Conservation (phyloP, 2,329 filamentous ascomycete genomes). For the Trichophyton mentagrophytes region DNA sequence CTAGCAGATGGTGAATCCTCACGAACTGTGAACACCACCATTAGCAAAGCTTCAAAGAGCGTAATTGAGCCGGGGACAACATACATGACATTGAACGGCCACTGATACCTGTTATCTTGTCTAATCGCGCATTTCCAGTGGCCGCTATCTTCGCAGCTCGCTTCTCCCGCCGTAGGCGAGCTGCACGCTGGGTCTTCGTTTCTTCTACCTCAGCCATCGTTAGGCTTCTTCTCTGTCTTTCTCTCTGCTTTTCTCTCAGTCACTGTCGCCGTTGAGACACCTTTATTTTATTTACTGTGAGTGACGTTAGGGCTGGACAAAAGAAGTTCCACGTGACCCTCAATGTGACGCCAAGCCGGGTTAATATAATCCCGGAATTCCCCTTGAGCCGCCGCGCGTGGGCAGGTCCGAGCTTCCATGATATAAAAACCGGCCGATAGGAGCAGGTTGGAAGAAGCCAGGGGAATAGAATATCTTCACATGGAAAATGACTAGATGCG, state of each 20-base stretch:
- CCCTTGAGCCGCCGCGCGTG: too few relatives aligned
- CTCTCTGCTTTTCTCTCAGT: background rate
- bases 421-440: too few relatives aligned
- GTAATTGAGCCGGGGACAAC: background rate
- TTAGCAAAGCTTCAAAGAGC: background rate
- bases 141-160: conserved; percentile 50
- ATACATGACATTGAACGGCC: conserved; percentile 34
- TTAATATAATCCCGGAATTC: background rate
- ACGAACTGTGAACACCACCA: conserved; percentile 13
- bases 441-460: too few relatives aligned
- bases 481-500: too few relatives aligned
- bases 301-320: background rate
- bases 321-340: background rate
- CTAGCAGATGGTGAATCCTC: conserved; percentile 14
- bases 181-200: conserved; percentile 38
- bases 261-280: too few relatives aligned
- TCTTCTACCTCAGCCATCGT: conserved; percentile 21
- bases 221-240: background rate
- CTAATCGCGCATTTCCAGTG: conserved; percentile 45
- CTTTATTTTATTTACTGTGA: background rate
- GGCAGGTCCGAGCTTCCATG: background rate
- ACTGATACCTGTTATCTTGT: conserved; percentile 49
- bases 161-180: conserved; percentile 50
- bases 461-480: too few relatives aligned
- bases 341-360: background rate